These are phyloP conservation scores for Gymnopilus dilepis DNA, from an alignment of 768 basidiomycete genomes.

Conservation along the genomic window DNA sequence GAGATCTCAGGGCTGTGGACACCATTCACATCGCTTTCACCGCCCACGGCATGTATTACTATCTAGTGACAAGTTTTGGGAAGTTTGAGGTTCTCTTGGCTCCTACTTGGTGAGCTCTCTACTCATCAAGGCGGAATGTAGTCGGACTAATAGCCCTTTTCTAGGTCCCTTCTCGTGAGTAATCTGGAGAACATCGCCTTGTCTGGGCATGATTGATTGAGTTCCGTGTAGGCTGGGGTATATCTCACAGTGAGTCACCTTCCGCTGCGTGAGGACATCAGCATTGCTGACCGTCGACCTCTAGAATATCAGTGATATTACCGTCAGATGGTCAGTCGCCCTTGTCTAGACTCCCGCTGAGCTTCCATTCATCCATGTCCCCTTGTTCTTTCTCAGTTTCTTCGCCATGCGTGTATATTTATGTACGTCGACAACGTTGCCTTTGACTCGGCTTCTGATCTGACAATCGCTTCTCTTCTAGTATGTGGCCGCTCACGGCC, in stretches of 20 bases:
- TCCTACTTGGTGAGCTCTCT: slow-evolving; percentile 24
- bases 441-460: not conserved
- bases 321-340: slow-evolving; percentile 24
- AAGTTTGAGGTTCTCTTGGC: slow-evolving; percentile 17
- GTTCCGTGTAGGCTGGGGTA: slow-evolving; percentile 21
- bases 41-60: slow-evolving; percentile 27
- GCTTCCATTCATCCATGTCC: not conserved
- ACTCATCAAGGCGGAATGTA: not conserved
- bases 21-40: slow-evolving; percentile 24
- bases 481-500: slow-evolving; percentile 24
- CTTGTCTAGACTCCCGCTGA: not conserved
- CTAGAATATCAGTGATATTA: slow-evolving; percentile 29
- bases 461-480: not conserved
- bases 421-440: slow-evolving; percentile 13
- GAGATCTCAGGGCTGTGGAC: slow-evolving; percentile 22
- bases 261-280: not conserved
- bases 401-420: slow-evolving; percentile 27
- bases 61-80: slow-evolving; percentile 26
- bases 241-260: slow-evolving; percentile 27
- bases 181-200: not conserved
- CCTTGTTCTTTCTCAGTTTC: slow-evolving; percentile 17
- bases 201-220: not conserved
- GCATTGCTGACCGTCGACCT: not conserved
- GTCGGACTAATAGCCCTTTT: not conserved
- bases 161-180: slow-evolving; percentile 28